Percentiles rank a stretch among this genome's conserved stretches.
phyloP scores from a whole-genome alignment of 2,329 filamentous ascomycete species.

The Pyrenophora seminiperda region DNA sequence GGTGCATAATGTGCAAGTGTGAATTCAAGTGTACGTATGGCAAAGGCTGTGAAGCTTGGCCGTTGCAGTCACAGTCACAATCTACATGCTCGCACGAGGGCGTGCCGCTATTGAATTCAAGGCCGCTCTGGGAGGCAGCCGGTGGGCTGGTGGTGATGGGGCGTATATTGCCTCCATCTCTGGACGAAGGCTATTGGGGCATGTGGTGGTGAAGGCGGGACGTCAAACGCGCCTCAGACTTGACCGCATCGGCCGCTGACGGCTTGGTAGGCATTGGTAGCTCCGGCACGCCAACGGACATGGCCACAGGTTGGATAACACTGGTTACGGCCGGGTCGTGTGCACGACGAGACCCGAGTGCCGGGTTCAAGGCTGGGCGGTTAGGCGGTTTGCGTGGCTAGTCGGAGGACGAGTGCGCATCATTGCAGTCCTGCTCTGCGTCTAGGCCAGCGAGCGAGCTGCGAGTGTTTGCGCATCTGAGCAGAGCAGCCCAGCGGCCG shows the following conservation, averaged over 20 bases:
- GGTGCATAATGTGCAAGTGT: not conserved
- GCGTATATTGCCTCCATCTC: constrained; percentile 16
- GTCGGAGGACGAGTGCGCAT: constrained; percentile 7
- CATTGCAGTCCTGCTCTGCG: not conserved
- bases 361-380: constrained; percentile 6
- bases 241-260: constrained; percentile 12
- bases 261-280: constrained; percentile 12
- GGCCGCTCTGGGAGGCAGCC: constrained; percentile 3
- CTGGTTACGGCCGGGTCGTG: not conserved
- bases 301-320: constrained; percentile 1
- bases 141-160: constrained; percentile 13
- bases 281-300: constrained; percentile 6
- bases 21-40: not conserved
- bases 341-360: constrained; percentile 5
- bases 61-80: not conserved
- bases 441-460: no score
- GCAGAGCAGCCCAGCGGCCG: constrained; percentile 1
- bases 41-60: not conserved
- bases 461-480: constrained; percentile 7
- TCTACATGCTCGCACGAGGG: no score
- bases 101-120: no score
- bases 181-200: constrained; percentile 7
- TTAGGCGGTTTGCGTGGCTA: not conserved
- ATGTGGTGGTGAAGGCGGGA: constrained; percentile 12
- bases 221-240: constrained; percentile 7